phyloP scores from a whole-genome alignment of 1,284 basidiomycete genomes.

The Ustilago nuda region DNA sequence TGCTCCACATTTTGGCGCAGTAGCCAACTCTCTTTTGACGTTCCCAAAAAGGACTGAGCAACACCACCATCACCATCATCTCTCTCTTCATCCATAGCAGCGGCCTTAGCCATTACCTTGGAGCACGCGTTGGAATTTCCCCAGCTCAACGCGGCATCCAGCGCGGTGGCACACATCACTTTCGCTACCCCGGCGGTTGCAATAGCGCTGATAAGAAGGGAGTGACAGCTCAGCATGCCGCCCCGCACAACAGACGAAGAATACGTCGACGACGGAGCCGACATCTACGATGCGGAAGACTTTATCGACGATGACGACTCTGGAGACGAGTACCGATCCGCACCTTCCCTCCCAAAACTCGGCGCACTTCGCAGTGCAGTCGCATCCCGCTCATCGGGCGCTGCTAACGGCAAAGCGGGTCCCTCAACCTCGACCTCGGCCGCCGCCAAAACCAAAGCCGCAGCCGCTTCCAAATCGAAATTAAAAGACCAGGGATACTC shows the following conservation, averaged over 20 bases:
- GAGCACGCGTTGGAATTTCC: neutral
- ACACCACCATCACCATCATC: slow-evolving; percentile 1
- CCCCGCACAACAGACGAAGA: slow-evolving; percentile 49
- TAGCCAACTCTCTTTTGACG: slow-evolving; percentile 6
- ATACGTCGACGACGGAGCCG: slow-evolving; percentile 46
- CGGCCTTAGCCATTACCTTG: neutral
- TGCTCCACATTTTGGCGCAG: slow-evolving; percentile 28
- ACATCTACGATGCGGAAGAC: slow-evolving; percentile 49
- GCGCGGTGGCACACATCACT: neutral
- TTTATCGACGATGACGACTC: slow-evolving; percentile 54
- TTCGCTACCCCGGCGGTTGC: neutral
- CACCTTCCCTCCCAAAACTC: slow-evolving; percentile 39
- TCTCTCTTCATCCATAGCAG: neutral
- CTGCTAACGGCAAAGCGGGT: slow-evolving; percentile 31
- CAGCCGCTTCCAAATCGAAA: slow-evolving; percentile 27
- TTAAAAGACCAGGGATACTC: slow-evolving; percentile 74
- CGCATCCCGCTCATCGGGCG: slow-evolving; percentile 17
- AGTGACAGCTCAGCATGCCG: slow-evolving; percentile 22
- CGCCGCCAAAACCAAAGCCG: slow-evolving; percentile 15
- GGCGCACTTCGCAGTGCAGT: slow-evolving; percentile 20
- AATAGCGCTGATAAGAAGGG: neutral
- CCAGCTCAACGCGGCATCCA: neutral
- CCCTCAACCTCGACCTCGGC: slow-evolving; percentile 12
- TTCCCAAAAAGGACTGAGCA: slow-evolving; percentile 8
- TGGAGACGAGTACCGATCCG: slow-evolving; percentile 51